Percentiles rank a stretch among this genome's conserved stretches.
Conservation (phyloP, 2,329 filamentous ascomycete genomes). For the Thielaviopsis populi region DNA sequence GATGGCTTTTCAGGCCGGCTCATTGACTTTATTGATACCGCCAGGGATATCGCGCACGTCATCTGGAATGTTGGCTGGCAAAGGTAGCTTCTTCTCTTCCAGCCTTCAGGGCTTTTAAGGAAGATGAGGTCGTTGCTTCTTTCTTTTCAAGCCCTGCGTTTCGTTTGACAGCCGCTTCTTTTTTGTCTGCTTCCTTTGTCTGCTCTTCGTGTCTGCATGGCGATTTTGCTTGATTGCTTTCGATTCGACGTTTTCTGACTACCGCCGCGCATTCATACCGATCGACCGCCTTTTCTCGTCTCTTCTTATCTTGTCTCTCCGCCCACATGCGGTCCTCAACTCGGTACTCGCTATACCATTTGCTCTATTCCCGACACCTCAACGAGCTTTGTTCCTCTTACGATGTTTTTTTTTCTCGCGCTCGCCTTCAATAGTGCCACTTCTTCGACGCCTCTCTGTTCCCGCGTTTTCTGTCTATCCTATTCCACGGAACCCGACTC, state of each 20-base stretch:
- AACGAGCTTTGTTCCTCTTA: not conserved
- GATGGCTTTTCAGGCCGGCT: constrained; percentile 61
- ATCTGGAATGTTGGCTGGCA: constrained; percentile 58
- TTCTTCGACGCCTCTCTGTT: not conserved
- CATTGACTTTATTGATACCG: constrained; percentile 64
- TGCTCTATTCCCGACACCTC: not conserved
- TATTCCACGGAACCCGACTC: not conserved
- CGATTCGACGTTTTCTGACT: not conserved
- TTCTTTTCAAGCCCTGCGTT: not conserved
- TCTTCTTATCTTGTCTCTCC: not conserved
- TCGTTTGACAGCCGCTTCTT: not conserved
- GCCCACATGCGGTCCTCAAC: not conserved
- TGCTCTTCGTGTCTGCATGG: not conserved
- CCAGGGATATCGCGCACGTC: constrained; percentile 54
- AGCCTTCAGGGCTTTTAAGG: constrained; percentile 6
- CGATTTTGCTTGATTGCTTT: not conserved
- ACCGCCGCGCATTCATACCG: not conserved
- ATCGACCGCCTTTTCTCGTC: not conserved
- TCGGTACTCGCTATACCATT: not conserved
- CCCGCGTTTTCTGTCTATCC: not conserved
- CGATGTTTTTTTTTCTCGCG: not conserved
- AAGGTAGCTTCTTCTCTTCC: constrained; percentile 25
- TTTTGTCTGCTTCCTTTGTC: not conserved
- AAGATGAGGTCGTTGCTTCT: not conserved
- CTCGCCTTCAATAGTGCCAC: too few species aligned